Conservation (phyloP, 805 yeast genomes). For the Spathaspora arborariae region DNA sequence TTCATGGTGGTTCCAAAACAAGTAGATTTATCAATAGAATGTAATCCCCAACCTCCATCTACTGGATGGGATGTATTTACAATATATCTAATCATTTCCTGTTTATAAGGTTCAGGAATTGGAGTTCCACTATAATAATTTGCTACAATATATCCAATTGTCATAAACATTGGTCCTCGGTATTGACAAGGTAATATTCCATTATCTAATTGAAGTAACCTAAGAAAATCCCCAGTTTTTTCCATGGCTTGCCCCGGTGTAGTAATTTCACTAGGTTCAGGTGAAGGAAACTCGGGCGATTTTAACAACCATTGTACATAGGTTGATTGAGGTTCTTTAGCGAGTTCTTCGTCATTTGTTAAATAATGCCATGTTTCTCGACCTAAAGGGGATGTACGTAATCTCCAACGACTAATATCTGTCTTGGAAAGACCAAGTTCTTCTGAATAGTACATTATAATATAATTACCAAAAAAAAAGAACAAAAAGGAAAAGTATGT, state of each 20-base stretch:
- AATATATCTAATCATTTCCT: conserved; percentile 78
- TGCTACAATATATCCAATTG: conserved; percentile 80
- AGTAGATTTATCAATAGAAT: conserved; percentile 87
- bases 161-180: conserved; percentile 97
- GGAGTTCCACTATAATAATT: conserved; percentile 64
- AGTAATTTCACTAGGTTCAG: conserved; percentile 35
- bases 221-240: conserved; percentile 71
- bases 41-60: conserved; percentile 99
- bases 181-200: conserved; percentile 92
- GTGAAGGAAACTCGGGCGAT: conserved; percentile 32
- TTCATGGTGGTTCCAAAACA: conserved; percentile 92
- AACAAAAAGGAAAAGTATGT: background rate
- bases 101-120: conserved; percentile 60
- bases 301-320: conserved; percentile 55
- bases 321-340: conserved; percentile 47
- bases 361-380: conserved; percentile 78
- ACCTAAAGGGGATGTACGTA: conserved; percentile 67
- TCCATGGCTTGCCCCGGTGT: conserved; percentile 59
- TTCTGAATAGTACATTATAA: conserved; percentile 58
- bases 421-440: conserved; percentile 60
- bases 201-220: conserved; percentile 69
- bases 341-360: conserved; percentile 28
- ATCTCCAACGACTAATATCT: conserved; percentile 72
- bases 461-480: background rate
- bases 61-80: conserved; percentile 95